phyloP scores from a whole-genome alignment of 2,329 filamentous ascomycete genomes.

The Lasiodiplodia theobromae region DNA sequence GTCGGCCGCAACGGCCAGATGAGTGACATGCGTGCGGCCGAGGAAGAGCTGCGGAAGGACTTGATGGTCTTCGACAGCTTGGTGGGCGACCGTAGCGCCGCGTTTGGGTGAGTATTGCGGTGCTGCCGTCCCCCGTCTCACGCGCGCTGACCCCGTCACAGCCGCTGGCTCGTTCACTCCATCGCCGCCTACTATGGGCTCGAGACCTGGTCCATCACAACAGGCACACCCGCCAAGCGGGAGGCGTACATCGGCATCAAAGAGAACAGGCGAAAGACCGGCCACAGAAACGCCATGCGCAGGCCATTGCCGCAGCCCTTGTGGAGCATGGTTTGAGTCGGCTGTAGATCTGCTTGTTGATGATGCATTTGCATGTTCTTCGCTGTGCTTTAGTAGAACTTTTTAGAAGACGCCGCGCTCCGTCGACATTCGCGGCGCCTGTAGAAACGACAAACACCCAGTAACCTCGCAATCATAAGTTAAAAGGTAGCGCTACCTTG shows the following conservation, averaged over 20 bases:
- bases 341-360: slow-evolving; percentile 6
- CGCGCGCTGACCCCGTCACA: slow-evolving; percentile 44
- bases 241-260: slow-evolving; percentile 84
- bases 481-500: neutral
- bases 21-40: slow-evolving; percentile 62
- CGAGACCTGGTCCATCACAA: slow-evolving; percentile 79
- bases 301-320: slow-evolving; percentile 44
- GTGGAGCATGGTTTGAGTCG: slow-evolving; percentile 43
- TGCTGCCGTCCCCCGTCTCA: neutral
- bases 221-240: slow-evolving; percentile 72
- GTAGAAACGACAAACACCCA: slow-evolving; percentile 8
- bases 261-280: slow-evolving; percentile 48
- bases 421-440: neutral
- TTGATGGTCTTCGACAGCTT: slow-evolving; percentile 82
- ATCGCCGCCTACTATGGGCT: slow-evolving; percentile 93
- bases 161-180: slow-evolving; percentile 90
- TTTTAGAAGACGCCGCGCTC: slow-evolving; percentile 4
- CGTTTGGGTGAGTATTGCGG: slow-evolving; percentile 73
- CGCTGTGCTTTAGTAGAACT: slow-evolving; percentile 10
- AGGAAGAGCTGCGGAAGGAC: slow-evolving; percentile 64
- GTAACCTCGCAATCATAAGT: neutral
- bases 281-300: slow-evolving; percentile 30
- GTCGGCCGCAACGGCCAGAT: slow-evolving; percentile 73
- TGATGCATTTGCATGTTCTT: slow-evolving; percentile 11
- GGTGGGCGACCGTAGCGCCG: slow-evolving; percentile 75